A percentile compares a stretch with the other conserved stretches of the same genome.
phyloP scores from a whole-genome alignment of 768 basidiomycete species.

The Termitomyces sp. region DNA sequence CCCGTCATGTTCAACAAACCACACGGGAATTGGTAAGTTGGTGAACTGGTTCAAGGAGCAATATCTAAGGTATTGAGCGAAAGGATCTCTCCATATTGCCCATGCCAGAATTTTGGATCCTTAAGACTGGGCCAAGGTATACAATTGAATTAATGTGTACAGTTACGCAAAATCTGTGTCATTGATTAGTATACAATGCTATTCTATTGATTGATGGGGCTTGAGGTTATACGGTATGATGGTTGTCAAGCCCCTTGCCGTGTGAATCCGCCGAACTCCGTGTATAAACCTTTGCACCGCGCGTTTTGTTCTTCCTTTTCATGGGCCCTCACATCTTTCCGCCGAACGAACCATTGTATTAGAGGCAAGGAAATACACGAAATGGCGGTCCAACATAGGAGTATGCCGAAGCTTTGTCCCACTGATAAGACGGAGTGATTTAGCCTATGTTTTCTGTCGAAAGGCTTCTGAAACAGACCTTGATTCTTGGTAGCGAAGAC shows the following conservation, averaged over 20 bases:
- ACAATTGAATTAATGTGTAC: too few relatives aligned
- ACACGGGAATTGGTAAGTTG: too few relatives aligned
- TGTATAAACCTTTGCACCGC: not conserved
- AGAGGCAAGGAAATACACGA: constrained; percentile 51
- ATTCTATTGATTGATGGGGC: too few relatives aligned
- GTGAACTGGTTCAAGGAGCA: too few relatives aligned
- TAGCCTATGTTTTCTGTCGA: not conserved
- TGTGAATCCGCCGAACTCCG: not conserved
- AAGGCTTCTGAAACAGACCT: not conserved
- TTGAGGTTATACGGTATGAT: not conserved
- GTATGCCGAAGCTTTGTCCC: constrained; percentile 58
- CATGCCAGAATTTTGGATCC: too few relatives aligned
- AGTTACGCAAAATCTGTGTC: too few relatives aligned
- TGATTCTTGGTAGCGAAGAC: constrained; percentile 60
- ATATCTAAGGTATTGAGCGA: too few relatives aligned
- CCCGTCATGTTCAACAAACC: too few relatives aligned
- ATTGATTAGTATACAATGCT: too few relatives aligned
- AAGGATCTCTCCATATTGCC: too few relatives aligned
- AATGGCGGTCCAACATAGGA: constrained; percentile 50
- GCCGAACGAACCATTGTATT: constrained; percentile 40
- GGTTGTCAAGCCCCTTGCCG: not conserved
- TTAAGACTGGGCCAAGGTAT: too few relatives aligned
- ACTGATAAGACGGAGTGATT: constrained; percentile 32
- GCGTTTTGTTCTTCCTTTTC: not conserved
- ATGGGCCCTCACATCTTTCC: constrained; percentile 13